Base-by-base conservation (phyloP, 2,329 filamentous ascomycete genomes). In the Epichloe sibirici region DNA sequence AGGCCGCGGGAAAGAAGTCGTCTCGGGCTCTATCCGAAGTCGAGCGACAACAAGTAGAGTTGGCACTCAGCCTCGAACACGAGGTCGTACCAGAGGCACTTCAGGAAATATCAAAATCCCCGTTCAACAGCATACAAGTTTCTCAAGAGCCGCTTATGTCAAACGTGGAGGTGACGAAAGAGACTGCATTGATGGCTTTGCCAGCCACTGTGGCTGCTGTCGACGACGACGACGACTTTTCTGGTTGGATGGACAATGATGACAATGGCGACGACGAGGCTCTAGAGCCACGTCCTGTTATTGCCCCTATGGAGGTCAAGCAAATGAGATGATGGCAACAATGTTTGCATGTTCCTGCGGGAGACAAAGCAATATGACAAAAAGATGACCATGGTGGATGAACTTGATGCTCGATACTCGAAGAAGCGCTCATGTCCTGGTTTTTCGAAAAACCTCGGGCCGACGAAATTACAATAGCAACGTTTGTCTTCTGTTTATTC, bases 191-290 rank as follows among this genome's bases (percentile, higher is more conserved):
- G 17, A 50, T 57, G 5, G 54, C 57, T 8, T 53, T 58, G 38
- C 58, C 58, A n/a, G 52, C 53, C 12, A 39, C 53, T 11, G 48
- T 52, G 6, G 47, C 28, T 28, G 37, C 48, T 13, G 37, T 34
- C n/a, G 51, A 45, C 39, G 56, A 59, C 3, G 62, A 49, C 23
- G 55, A 60, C 2, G 61, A 61, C 21, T 62, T 58, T 38, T 62
- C 61, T 11, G 59, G 62, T 6, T 64, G 62, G 62, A 57, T 64
- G 49, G 59, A 63, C n/a, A 59, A 64, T 17, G 48, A 55, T 37
- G 35, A 38, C 40, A n/a, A 51, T 25, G 48, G 34, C n/a, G 49
- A 45, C 31, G 45, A 45, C 8, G 21, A 47, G n/a, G 25, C n/a
- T 11, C 37, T 12, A 13, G 48, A 48, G 15, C 15, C 23, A 5